Evolutionary conservation across 495 filamentous ascomycete species (phyloP).

Genomic region (Podospora fimiseda): DNA sequence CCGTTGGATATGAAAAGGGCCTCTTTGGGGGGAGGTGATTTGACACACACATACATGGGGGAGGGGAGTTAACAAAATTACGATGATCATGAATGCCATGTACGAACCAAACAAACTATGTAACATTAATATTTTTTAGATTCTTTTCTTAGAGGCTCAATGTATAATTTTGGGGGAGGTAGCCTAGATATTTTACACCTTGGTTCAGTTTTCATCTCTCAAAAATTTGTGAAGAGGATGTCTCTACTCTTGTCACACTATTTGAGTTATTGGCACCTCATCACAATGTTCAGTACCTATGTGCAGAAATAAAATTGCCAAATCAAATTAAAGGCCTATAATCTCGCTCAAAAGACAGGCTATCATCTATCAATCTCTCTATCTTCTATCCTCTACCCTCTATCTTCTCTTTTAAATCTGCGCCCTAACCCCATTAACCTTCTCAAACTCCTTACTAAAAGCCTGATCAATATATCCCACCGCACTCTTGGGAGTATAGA

Average conservation of each 20-base stretch:
- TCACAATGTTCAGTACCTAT: no score
- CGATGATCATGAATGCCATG: background rate
- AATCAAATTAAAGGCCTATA: no score
- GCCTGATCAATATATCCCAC: conserved; percentile 63
- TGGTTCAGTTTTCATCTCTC: no score
- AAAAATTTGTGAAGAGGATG: no score
- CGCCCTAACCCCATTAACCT: background rate
- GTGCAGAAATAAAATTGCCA: no score
- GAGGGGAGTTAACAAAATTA: background rate
- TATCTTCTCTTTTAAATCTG: background rate
- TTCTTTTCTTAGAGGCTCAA: no score
- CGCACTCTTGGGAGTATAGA: conserved; percentile 47
- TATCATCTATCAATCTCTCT: no score
- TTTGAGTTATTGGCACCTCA: no score
- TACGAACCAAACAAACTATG: background rate
- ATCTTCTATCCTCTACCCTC: background rate
- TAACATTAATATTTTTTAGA: background rate
- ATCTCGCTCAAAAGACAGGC: no score
- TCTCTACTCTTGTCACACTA: no score
- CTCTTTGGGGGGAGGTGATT: background rate
- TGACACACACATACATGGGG: background rate
- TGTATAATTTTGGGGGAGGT: no score
- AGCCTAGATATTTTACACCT: no score
- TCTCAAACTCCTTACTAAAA: conserved; percentile 50
- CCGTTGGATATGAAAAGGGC: background rate